A percentile compares a stretch with the other conserved stretches of the same genome.
Evolutionary conservation across 306 rosid genomes (phyloP).

Genomic region (Sechiopsis laciniata): DNA sequence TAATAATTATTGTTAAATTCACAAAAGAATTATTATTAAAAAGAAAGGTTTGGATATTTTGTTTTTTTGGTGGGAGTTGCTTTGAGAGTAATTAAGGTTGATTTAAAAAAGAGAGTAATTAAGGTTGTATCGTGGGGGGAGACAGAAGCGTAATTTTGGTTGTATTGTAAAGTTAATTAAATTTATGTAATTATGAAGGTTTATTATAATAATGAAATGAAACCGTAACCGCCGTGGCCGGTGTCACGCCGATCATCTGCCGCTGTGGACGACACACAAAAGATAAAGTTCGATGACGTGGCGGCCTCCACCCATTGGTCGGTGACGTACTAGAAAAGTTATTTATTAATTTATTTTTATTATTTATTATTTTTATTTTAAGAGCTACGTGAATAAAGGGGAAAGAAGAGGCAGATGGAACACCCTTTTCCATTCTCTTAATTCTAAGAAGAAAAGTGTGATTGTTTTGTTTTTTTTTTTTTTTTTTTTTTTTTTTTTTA

Average conservation of each 20-base stretch:
- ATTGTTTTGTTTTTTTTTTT: too few species aligned
- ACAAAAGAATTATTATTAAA: too few species aligned
- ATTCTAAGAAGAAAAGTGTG: too few species aligned
- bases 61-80: neutral
- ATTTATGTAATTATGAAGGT: neutral
- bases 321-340: slow-evolving; percentile 11
- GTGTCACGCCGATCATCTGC: slow-evolving; percentile 15
- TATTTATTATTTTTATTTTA: too few species aligned
- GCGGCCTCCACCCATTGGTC: neutral
- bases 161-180: neutral
- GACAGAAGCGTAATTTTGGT: neutral
- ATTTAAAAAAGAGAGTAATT: too few species aligned
- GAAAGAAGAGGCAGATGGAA: too few species aligned
- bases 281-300: neutral
- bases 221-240: neutral
- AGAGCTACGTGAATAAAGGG: too few species aligned
- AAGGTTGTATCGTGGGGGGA: neutral
- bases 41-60: neutral
- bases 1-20: too few species aligned
- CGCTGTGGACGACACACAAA: neutral
- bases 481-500: too few species aligned
- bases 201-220: neutral
- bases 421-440: too few species aligned
- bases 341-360: too few species aligned
- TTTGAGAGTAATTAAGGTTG: neutral